Percentiles rank a stretch among this genome's conserved stretches.
Evolutionary conservation across 2,329 filamentous ascomycete genomes (phyloP).

Genomic region (Rasamsonia emersonii): DNA sequence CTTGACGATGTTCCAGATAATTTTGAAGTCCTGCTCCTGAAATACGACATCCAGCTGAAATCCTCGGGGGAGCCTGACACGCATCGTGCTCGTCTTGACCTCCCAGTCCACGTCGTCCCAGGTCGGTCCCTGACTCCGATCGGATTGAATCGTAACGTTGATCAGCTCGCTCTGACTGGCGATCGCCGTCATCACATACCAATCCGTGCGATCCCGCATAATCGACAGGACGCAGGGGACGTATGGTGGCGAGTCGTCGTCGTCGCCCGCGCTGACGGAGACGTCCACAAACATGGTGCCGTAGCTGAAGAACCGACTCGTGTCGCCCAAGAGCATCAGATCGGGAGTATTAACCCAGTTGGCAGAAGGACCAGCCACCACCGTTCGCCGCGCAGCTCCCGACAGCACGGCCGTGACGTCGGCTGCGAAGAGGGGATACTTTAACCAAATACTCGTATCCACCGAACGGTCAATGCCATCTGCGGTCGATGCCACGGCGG

Average conservation of each 20-base stretch:
- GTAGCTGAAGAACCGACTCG: conserved; percentile 64
- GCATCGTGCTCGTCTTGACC: conserved; percentile 55
- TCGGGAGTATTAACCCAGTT: conserved; percentile 50
- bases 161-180: conserved; percentile 72
- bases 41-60: conserved; percentile 66
- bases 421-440: conserved; percentile 64
- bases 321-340: conserved; percentile 70
- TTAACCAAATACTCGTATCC: conserved; percentile 73
- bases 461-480: conserved; percentile 65
- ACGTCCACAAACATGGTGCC: conserved; percentile 67
- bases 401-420: conserved; percentile 64
- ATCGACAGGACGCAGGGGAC: conserved; percentile 70
- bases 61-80: conserved; percentile 63
- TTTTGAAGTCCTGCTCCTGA: conserved; percentile 67
- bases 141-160: conserved; percentile 63
- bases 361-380: conserved; percentile 40
- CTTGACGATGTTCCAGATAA: conserved; percentile 74
- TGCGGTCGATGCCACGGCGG: conserved; percentile 52
- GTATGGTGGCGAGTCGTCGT: conserved; percentile 58
- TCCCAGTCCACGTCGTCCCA: conserved; percentile 83
- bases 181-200: conserved; percentile 62
- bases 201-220: conserved; percentile 59
- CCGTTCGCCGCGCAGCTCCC: conserved; percentile 41
- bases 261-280: conserved; percentile 60
- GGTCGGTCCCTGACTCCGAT: conserved; percentile 58